Evolutionary conservation across 257 asterid genomes (phyloP).

Genomic region (Knoxia roxburghii): DNA sequence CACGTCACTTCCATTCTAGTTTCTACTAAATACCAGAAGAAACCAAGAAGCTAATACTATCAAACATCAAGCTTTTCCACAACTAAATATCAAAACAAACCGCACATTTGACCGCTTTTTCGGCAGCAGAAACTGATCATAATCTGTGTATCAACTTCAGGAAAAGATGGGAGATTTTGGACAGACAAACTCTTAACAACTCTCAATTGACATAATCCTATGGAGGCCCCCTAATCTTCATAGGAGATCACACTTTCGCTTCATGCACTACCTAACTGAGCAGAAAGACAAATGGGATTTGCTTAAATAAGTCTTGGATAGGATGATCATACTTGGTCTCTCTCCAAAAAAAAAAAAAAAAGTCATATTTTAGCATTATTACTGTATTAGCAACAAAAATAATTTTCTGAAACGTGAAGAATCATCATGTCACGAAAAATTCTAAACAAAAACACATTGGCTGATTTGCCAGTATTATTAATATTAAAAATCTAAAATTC

Average conservation of each 20-base stretch:
- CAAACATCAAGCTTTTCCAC: too few species aligned
- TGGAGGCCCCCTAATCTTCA: background rate
- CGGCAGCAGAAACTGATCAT: background rate
- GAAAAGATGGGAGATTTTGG: background rate
- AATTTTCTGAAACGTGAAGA: background rate
- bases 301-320: background rate
- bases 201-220: background rate
- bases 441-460: background rate
- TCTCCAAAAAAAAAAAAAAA: background rate
- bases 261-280: background rate
- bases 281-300: background rate
- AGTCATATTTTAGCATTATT: background rate
- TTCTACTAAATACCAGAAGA: too few species aligned
- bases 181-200: slow-evolving; percentile 2
- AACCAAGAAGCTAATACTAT: too few species aligned
- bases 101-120: background rate
- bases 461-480: background rate
- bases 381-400: background rate
- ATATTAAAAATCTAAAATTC: too few species aligned
- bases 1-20: background rate
- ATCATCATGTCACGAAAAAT: background rate
- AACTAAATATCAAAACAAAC: too few species aligned
- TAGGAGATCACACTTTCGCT: too few species aligned
- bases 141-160: background rate
- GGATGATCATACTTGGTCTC: background rate